Base-by-base conservation (phyloP, 208 protist genomes). In the Endotrypanum monterogeii region DNA sequence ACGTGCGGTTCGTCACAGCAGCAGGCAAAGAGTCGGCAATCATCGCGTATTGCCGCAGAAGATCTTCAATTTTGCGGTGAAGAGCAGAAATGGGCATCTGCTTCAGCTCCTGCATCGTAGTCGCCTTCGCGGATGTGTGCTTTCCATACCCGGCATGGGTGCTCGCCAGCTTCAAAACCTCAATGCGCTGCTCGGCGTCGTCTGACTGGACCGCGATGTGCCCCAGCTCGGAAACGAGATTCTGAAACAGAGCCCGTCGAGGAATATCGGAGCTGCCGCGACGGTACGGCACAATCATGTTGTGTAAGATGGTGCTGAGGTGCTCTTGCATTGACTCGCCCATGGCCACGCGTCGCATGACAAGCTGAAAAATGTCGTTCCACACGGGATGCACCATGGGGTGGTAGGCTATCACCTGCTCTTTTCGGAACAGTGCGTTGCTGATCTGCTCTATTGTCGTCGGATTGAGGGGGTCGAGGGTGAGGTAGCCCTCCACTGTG, bases 341-440 rank as follows among this genome's bases (percentile, higher is more conserved):
- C 37, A 70, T 78, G 7, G 86, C 88, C 61, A 88, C 91, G 54
- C 93, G 90, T 14, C 71, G 78, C 30, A 81, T 39, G n/a, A 97
- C 76, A 39, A 94, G 83, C 35, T 89, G 60, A 65, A 97, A 89
- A 70, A 94, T 83, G 72, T 95, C 88, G n/a, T 88, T 72, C 91
- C 93, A 97, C 32, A 97, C 88, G 3, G 93, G 93, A 81, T 97
- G 93, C 30, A 95, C 85, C 93, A 95, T 95, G 32, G 93, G 93
- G 74, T 97, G 87, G 35, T 88, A 76, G 28, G 83, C 74, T 1
- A 88, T 95, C 25, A 94, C 90, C 80, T 95, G 93, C 73, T 97
- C 93, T 69, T 89, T 91, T 44, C 93, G 90, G 72, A 97, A 97
- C 9, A 97, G 85, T 7, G 93, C 89, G 74, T 90, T 91, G 46